A percentile compares a stretch with the other conserved stretches of the same genome.
These are phyloP conservation scores for Lasiodiplodia sp. DNA, from an alignment of 2,329 filamentous ascomycete species.

Conservation along the genomic window DNA sequence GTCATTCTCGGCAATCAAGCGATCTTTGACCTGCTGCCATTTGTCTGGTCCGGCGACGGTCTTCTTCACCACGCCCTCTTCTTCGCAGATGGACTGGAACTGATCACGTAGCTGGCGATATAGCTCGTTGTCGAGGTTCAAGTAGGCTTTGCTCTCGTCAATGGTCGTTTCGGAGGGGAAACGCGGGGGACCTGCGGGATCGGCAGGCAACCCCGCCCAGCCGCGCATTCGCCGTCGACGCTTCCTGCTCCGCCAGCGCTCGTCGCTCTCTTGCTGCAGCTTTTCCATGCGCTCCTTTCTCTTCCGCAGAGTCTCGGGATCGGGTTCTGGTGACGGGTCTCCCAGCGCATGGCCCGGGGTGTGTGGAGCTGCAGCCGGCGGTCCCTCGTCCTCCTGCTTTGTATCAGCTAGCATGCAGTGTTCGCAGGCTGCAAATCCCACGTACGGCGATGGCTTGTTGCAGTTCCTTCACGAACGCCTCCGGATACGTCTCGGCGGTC, in stretches of 20 bases:
- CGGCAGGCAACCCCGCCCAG: conserved; percentile 72
- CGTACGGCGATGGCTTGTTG: conserved; percentile 26
- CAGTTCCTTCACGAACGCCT: conserved; percentile 22
- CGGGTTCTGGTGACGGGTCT: conserved; percentile 42
- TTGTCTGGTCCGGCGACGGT: conserved; percentile 74
- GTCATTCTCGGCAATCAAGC: conserved; percentile 68
- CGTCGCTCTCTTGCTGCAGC: conserved; percentile 66
- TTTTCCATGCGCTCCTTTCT: conserved; percentile 61
- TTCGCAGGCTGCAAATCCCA: background rate
- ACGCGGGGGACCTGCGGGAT: conserved; percentile 72
- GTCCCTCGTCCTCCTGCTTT: conserved; percentile 1
- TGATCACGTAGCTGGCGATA: conserved; percentile 71
- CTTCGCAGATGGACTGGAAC: conserved; percentile 75
- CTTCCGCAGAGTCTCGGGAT: conserved; percentile 59
- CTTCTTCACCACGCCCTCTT: conserved; percentile 75
- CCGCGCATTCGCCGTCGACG: conserved; percentile 71
- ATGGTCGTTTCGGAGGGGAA: conserved; percentile 86
- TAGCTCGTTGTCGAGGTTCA: conserved; percentile 67
- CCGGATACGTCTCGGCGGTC: conserved; percentile 1
- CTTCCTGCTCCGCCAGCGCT: conserved; percentile 69
- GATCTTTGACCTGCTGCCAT: conserved; percentile 75
- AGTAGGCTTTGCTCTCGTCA: conserved; percentile 75
- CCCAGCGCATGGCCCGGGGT: background rate
- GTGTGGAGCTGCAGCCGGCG: background rate
- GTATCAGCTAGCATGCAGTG: background rate